Conservation (phyloP, 805 yeast species). For the Komagataella mondaviorum region DNA sequence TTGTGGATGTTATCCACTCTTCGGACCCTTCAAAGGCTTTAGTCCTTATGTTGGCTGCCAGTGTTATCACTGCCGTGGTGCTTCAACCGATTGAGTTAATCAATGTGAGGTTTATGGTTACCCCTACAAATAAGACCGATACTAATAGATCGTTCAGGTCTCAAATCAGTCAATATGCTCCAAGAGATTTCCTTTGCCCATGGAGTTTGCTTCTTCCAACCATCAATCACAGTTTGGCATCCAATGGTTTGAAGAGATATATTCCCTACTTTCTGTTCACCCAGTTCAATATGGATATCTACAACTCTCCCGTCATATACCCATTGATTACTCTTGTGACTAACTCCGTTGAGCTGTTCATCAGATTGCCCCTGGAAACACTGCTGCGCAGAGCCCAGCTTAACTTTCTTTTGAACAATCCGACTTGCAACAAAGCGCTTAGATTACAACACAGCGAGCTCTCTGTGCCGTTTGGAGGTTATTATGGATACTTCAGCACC, state of each 20-base stretch:
- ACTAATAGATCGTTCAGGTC: conserved; percentile 58
- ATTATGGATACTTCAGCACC: conserved; percentile 40
- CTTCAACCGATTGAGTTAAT: conserved; percentile 76
- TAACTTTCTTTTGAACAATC: conserved; percentile 33
- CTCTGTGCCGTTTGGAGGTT: conserved; percentile 45
- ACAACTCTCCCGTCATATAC: conserved; percentile 46
- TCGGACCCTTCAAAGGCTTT: conserved; percentile 64
- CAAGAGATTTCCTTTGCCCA: conserved; percentile 22
- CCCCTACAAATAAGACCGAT: conserved; percentile 36
- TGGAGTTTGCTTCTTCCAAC: conserved; percentile 65
- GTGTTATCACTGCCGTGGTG: conserved; percentile 56
- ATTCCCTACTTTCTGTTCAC: conserved; percentile 53
- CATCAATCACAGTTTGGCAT: conserved; percentile 44
- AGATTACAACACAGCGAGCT: conserved; percentile 34
- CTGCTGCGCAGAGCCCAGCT: conserved; percentile 76
- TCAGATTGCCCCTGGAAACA: conserved; percentile 81
- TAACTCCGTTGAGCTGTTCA: conserved; percentile 54
- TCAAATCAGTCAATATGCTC: conserved; percentile 38
- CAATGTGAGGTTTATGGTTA: conserved; percentile 62
- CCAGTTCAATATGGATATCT: conserved; percentile 51
- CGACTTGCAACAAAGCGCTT: conserved; percentile 24
- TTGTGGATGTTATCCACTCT: conserved; percentile 71
- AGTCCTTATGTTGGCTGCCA: conserved; percentile 53
- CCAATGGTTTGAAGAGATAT: conserved; percentile 46
- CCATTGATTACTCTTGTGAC: conserved; percentile 44